These are phyloP conservation scores for Aspergillus bertholletiae DNA, from an alignment of 495 filamentous ascomycete species.

Conservation along the genomic window DNA sequence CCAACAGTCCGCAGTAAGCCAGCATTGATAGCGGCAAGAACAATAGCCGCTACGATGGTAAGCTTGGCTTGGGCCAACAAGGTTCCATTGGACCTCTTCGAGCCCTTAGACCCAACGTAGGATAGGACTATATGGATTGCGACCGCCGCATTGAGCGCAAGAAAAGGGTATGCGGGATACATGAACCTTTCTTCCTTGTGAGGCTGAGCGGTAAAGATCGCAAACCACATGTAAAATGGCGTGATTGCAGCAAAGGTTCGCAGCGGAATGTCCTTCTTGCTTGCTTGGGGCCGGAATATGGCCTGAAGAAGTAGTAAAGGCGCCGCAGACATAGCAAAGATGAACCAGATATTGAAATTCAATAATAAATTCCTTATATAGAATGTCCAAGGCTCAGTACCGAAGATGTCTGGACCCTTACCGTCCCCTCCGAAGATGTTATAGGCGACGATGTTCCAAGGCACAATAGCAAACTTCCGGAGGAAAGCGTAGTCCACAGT, in stretches of 20 bases:
- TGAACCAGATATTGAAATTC: slow-evolving; percentile 95
- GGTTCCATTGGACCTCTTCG: slow-evolving; percentile 58
- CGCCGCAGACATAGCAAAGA: slow-evolving; percentile 70
- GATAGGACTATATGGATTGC: slow-evolving; percentile 73
- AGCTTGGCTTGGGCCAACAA: slow-evolving; percentile 71
- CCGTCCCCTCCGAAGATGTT: slow-evolving; percentile 81
- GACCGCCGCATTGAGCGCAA: slow-evolving; percentile 90
- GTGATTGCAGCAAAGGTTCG: slow-evolving; percentile 71
- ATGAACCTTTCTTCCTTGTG: slow-evolving; percentile 99
- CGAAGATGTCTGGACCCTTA: slow-evolving; percentile 88
- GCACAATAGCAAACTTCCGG: slow-evolving; percentile 68
- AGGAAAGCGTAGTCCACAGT: slow-evolving; percentile 79
- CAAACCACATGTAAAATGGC: slow-evolving; percentile 94
- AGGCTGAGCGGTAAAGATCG: slow-evolving; percentile 83
- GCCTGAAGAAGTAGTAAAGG: slow-evolving; percentile 57
- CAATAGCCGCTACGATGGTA: slow-evolving; percentile 49
- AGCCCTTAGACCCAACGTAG: slow-evolving; percentile 65
- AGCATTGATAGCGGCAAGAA: slow-evolving; percentile 55
- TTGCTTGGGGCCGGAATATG: slow-evolving; percentile 33
- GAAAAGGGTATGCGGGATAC: slow-evolving; percentile 91
- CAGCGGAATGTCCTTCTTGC: slow-evolving; percentile 47
- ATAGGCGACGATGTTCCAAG: slow-evolving; percentile 92
- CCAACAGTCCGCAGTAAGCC: slow-evolving; percentile 74
- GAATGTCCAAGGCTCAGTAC: slow-evolving; percentile 95
- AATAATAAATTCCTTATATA: slow-evolving; percentile 88